Percentiles rank a stretch among this genome's conserved stretches.
Evolutionary conservation across 768 basidiomycete species (phyloP).

Genomic region (Phlebiopsis gigantea): DNA sequence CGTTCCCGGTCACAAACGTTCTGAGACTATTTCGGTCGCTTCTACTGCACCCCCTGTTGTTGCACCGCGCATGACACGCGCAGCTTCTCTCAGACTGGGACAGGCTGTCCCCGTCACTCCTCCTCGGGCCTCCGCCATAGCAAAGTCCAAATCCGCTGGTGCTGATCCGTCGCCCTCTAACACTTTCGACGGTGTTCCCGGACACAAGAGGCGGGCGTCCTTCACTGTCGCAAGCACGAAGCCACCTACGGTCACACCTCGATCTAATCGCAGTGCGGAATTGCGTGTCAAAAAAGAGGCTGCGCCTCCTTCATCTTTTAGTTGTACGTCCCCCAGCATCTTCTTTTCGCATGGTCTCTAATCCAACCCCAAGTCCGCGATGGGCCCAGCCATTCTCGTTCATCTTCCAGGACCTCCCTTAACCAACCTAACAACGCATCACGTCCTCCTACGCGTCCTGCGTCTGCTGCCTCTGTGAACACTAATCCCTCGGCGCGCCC

Average conservation of each 20-base stretch:
- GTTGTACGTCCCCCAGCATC: conserved; percentile 46
- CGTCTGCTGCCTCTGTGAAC: conserved; percentile 12
- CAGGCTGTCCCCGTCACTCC: conserved; percentile 36
- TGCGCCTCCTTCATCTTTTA: conserved; percentile 57
- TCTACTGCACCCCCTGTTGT: conserved; percentile 69
- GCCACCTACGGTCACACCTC: conserved; percentile 38
- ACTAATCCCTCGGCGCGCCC: neutral
- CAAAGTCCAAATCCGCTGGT: conserved; percentile 1
- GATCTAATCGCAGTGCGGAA: conserved; percentile 39
- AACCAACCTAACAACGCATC: neutral
- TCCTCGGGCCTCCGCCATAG: conserved; percentile 4
- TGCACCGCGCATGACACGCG: conserved; percentile 71
- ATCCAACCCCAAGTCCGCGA: conserved; percentile 37
- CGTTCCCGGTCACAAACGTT: conserved; percentile 79
- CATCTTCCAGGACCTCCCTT: conserved; percentile 11
- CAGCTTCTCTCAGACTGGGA: conserved; percentile 65
- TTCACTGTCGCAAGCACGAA: conserved; percentile 59
- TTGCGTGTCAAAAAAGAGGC: conserved; percentile 37
- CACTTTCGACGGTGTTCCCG: conserved; percentile 77
- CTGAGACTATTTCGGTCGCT: conserved; percentile 62
- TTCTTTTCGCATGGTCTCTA: neutral
- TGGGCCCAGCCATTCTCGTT: conserved; percentile 25
- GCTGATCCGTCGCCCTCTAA: conserved; percentile 27
- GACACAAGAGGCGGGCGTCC: conserved; percentile 75
- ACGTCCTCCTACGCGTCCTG: conserved; percentile 11